Conservation (phyloP, 2,329 filamentous ascomycete genomes). For the Scedosporium boydii region DNA sequence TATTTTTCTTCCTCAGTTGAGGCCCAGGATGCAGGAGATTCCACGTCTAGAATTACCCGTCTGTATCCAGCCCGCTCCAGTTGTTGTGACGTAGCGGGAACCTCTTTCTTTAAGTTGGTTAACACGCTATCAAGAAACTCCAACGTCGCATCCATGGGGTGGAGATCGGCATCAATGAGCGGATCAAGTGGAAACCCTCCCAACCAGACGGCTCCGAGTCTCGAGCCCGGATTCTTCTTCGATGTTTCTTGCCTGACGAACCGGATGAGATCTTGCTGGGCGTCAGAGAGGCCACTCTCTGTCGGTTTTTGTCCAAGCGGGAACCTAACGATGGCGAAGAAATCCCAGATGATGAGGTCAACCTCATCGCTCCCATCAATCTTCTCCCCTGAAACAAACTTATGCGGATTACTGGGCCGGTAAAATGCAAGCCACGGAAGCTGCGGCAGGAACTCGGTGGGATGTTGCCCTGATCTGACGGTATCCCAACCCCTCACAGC, state of each 20-base stretch:
- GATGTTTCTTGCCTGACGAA: conserved; percentile 21
- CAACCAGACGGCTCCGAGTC: conserved; percentile 35
- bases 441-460: conserved; percentile 15
- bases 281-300: conserved; percentile 28
- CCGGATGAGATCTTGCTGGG: conserved; percentile 35
- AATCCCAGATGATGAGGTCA: conserved; percentile 49
- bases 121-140: conserved; percentile 23
- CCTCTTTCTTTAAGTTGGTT: not conserved
- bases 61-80: not conserved
- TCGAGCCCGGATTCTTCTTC: conserved; percentile 20
- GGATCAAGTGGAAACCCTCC: conserved; percentile 22
- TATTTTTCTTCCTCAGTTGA: not conserved
- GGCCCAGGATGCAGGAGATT: conserved; percentile 22
- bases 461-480: conserved; percentile 8
- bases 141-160: conserved; percentile 33
- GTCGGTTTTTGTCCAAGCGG: conserved; percentile 10
- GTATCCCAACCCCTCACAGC: conserved; percentile 27
- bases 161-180: not conserved
- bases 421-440: conserved; percentile 43
- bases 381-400: not conserved
- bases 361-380: conserved; percentile 18
- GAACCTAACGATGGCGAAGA: conserved; percentile 18
- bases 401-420: conserved; percentile 31
- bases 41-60: not conserved
- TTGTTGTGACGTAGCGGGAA: not conserved